Evolutionary conservation across 2,329 filamentous ascomycete genomes (phyloP), one percentile per base, ranked within the genome.

Genomic region (Talaromyces sp.): DNA sequence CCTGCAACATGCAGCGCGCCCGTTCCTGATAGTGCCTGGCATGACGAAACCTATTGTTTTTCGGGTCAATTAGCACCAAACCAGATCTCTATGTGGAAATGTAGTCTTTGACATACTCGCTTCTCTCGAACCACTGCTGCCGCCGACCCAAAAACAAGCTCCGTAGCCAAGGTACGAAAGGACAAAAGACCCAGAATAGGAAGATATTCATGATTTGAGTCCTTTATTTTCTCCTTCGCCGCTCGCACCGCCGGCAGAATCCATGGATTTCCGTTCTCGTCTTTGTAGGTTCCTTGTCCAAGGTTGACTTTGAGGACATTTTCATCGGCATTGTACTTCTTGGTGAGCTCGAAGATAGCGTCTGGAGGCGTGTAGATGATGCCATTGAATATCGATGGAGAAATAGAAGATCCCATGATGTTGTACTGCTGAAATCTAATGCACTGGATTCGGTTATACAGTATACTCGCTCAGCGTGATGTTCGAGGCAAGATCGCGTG

Each of bases 161-260:
- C 91, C 72, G 92, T 90, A 24, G 93, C 92, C 75, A 92, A 93
- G 73, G 87, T 85, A 58, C 92, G 95, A 81, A 97, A 95, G 68
- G 88, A 84, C 61, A 87, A 79, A 62, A 97, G 85, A 72, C 95
- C 94, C 66, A 92, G 88, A 77, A 98, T 98, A 62, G 94, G 94
- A 61, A 95, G 90, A 81, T 98, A 98, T 84, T 98, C 94, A 84
- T 98, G 94, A 81, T 97, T 94, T 71, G 95, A 84, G 59, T 92
- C 86, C 73, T 92, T 90, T 79, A 96, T 90, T 77, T 89, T 88
- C 76, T 88, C 89, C 69, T 96, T 86, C 73, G 91, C 87, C 70
- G 92, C 89, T 76, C 96, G 92, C 72, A 97, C 93, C 3, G 96
- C 92, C 19, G 93, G 92, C 67, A 97, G 81, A 65, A 97, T 88